Evolutionary conservation across 1,284 basidiomycete species (phyloP).

Genomic region (Flammula alnicola): DNA sequence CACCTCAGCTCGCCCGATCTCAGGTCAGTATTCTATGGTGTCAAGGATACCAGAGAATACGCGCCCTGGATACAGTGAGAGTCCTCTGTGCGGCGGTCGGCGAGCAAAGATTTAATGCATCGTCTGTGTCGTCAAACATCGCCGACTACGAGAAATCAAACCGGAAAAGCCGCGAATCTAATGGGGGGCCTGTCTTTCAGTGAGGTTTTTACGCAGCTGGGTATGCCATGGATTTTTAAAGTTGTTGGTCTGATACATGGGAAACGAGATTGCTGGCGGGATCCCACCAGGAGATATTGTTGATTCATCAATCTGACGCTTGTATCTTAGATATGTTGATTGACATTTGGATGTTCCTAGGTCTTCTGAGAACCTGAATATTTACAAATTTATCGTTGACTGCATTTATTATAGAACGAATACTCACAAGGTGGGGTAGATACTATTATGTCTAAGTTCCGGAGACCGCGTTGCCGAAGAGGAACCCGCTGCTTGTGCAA

Average conservation of each 20-base stretch:
- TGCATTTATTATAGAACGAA: slow-evolving; percentile 17
- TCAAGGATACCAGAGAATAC: too few relatives aligned
- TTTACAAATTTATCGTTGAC: slow-evolving; percentile 19
- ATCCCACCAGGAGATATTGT: slow-evolving; percentile 12
- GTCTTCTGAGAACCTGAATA: slow-evolving; percentile 9
- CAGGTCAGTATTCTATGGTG: too few relatives aligned
- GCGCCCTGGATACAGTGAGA: too few relatives aligned
- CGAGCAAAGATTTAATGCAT: too few relatives aligned
- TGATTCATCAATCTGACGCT: slow-evolving; percentile 11
- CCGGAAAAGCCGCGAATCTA: too few relatives aligned
- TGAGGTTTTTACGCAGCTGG: slow-evolving; percentile 23
- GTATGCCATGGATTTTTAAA: slow-evolving; percentile 17
- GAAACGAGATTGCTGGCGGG: slow-evolving; percentile 28
- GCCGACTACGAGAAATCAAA: too few relatives aligned
- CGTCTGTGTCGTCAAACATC: too few relatives aligned
- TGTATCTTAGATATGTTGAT: slow-evolving; percentile 18
- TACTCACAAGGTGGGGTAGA: slow-evolving; percentile 10
- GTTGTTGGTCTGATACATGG: slow-evolving; percentile 30
- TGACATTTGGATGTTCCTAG: slow-evolving; percentile 20
- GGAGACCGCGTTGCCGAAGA: slow-evolving; percentile 22
- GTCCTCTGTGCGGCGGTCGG: too few relatives aligned
- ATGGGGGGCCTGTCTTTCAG: too few relatives aligned
- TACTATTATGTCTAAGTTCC: slow-evolving; percentile 16
- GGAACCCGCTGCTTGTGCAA: slow-evolving; percentile 18
- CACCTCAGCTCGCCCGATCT: too few relatives aligned